Evolutionary conservation across 1,284 basidiomycete species (phyloP), one percentile per base, ranked within the genome.

Genomic region (Sporisorium exsertum): DNA sequence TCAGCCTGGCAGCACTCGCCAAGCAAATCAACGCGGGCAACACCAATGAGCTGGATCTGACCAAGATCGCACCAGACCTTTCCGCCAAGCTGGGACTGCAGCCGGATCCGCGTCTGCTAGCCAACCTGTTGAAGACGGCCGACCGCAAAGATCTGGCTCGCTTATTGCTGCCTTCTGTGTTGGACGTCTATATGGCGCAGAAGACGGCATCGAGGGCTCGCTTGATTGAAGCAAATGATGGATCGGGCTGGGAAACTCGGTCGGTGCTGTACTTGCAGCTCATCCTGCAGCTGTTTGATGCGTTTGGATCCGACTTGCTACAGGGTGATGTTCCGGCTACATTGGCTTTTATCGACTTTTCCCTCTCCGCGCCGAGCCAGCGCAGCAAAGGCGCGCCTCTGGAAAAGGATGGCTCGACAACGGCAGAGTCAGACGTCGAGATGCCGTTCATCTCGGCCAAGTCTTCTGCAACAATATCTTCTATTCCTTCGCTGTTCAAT

Each of bases 321-420:
- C 71, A 81, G 35, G 78, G 71, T 13, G 79, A 83, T 18, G 55
- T 72, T 18, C 64, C 60, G 13, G 73, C 76, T 9, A 77, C 79
- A 29, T 60, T 85, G 18, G 72, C 64, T 0, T 84, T 84, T 26
- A 77, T 84, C 61, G 74, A 83, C 37, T 79, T 82, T 58, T 74
- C 78, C 5, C 68, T 83, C 12, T 63, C 64, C 24, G 49, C 63
- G 10, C 60, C 68, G 3, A 54, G 50, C 18, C 51, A 72, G 26
- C 55, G 61, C 18, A 59, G 61, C 15, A 53, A 60, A 12, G 45
- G 15, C 32, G 24, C 42, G 12, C 37, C 45, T 1, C 18, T 15
- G 5, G 32, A 27, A 53, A 32, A 22, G 16, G n/a, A n/a, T n/a
- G n/a, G n/a, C n/a, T 32, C 29, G 20, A 26, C 40, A 15, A 26